Base-by-base conservation (phyloP, 768 basidiomycete species). In the Trametopsis cervina region DNA sequence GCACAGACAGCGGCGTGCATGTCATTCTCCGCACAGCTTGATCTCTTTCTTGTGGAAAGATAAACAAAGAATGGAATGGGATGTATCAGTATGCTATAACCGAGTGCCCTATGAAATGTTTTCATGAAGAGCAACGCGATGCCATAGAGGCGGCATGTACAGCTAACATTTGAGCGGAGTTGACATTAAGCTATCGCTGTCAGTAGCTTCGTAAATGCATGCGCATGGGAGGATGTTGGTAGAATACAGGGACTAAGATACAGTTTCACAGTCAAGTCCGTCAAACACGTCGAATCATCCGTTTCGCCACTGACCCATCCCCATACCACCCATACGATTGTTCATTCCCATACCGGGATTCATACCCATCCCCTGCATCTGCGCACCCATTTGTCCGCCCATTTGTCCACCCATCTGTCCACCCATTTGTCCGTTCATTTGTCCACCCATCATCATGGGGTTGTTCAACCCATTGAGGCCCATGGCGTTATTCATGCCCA, bases 1-100 rank as follows among this genome's bases (percentile, higher is more conserved):
- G 78, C 58, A 87, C 95, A 40, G 94, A 98, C 56, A 94, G 91
- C 56, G 96, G 96, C 17, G 91, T 97, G 18, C 96, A 99, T 65
- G 60, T 98, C 56, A 87, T 99, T 60, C 69, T 95, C 67, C 78
- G 96, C 60, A 93, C 89, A 44, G 89, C 70, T 15, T 90, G n/a
- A n/a, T n/a, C n/a, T n/a, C n/a, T n/a, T n/a, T n/a, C n/a, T n/a
- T n/a, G n/a, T n/a, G n/a, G n/a, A n/a, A n/a, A n/a, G n/a, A n/a
- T n/a, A n/a, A n/a, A n/a, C n/a, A n/a, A n/a, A n/a, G n/a, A n/a
- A n/a, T n/a, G n/a, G n/a, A n/a, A n/a, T n/a, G n/a, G n/a, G n/a
- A n/a, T 35, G 33, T 35, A 35, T 35, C 33, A 35, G 33, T 35
- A 35, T 35, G n/a, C n/a, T n/a, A n/a, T n/a, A n/a, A n/a, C n/a